Evolutionary conservation across 2,329 filamentous ascomycete genomes (phyloP).

Genomic region (Sporothrix phasma): DNA sequence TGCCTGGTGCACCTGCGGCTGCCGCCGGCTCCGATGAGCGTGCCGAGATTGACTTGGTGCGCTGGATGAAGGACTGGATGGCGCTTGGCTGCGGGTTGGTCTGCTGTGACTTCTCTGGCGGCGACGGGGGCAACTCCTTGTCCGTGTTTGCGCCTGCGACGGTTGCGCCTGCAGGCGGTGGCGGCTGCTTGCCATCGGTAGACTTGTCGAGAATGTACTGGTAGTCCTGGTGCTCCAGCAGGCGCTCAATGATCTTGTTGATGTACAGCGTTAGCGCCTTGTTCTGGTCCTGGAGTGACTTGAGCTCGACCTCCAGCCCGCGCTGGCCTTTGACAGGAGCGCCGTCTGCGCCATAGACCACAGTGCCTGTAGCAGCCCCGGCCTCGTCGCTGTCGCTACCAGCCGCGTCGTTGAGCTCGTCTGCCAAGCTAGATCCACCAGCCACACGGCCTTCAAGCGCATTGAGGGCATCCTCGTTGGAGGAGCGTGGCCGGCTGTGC

Average conservation of each 20-base stretch:
- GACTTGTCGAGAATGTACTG: constrained; percentile 86
- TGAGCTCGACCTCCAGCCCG: constrained; percentile 68
- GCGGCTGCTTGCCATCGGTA: constrained; percentile 47
- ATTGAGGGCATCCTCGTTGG: constrained; percentile 54
- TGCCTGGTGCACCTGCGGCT: constrained; percentile 17
- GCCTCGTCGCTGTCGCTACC: constrained; percentile 13
- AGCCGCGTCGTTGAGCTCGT: constrained; percentile 68
- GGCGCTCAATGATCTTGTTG: constrained; percentile 95
- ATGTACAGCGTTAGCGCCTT: constrained; percentile 96
- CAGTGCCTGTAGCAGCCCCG: not conserved
- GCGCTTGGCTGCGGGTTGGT: constrained; percentile 45
- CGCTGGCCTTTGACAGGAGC: constrained; percentile 41
- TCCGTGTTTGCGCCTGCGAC: constrained; percentile 48
- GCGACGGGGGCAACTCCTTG: constrained; percentile 77
- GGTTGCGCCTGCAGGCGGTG: constrained; percentile 32
- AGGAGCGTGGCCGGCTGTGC: constrained; percentile 27
- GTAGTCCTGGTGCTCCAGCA: constrained; percentile 89
- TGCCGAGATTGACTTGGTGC: constrained; percentile 51
- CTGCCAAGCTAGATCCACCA: constrained; percentile 53
- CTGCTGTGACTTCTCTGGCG: constrained; percentile 45
- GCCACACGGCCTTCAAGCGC: constrained; percentile 48
- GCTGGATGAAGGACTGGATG: constrained; percentile 45
- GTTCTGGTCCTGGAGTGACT: constrained; percentile 80
- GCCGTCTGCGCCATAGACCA: not conserved
- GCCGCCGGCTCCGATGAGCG: constrained; percentile 24